phyloP scores from a whole-genome alignment of 148 eudicot species.

The Chenopodium quinoa region DNA sequence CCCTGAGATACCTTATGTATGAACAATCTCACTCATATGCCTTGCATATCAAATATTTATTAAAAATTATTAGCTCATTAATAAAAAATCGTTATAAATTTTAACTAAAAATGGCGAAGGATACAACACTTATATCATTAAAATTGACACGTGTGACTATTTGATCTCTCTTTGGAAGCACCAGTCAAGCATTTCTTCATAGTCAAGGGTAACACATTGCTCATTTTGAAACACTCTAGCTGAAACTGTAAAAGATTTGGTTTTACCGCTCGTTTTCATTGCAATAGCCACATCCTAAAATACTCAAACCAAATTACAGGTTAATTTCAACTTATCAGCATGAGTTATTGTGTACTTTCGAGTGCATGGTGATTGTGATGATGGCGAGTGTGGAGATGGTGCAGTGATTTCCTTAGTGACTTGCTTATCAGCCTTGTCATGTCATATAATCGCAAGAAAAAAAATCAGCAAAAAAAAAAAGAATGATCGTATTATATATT shows the following conservation, averaged over 20 bases:
- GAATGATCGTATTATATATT: too few species aligned
- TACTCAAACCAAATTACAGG: not conserved
- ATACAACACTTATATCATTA: too few species aligned
- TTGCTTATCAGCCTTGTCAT: not conserved
- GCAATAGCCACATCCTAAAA: not conserved
- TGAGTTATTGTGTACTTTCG: not conserved
- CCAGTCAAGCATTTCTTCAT: constrained; percentile 3
- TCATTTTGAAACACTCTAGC: not conserved
- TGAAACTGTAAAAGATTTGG: not conserved
- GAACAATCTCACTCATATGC: too few species aligned
- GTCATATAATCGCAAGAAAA: too few species aligned
- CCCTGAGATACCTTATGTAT: too few species aligned
- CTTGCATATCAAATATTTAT: too few species aligned
- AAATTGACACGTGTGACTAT: not conserved
- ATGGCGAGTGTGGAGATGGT: not conserved
- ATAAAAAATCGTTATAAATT: too few species aligned
- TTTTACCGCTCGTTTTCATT: not conserved
- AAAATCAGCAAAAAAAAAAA: too few species aligned
- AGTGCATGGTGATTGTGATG: not conserved
- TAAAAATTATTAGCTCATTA: too few species aligned
- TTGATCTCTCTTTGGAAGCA: not conserved
- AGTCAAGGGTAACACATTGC: not conserved
- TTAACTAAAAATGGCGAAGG: too few species aligned
- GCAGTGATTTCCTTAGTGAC: not conserved
- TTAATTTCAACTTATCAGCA: not conserved